Evolutionary conservation across 352 stramenopile species (phyloP).

Genomic region (Phytophthora sansomeana): DNA sequence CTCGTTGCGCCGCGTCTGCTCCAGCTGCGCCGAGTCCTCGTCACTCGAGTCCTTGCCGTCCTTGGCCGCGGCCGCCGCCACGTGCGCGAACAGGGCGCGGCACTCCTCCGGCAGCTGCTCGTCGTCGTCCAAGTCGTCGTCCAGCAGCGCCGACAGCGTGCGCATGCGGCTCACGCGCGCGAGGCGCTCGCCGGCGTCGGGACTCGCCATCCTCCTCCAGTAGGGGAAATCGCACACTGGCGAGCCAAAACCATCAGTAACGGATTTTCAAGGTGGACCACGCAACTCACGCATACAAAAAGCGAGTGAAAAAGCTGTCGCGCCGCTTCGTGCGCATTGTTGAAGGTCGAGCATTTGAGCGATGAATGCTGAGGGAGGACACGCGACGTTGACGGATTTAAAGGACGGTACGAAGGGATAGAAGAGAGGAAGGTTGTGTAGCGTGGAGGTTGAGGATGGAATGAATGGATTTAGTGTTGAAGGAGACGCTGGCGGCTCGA

Average conservation of each 20-base stretch:
- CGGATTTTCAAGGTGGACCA: constrained; percentile 24
- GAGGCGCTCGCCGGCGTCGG: constrained; percentile 41
- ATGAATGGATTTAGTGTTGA: no score
- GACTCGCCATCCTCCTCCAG: constrained; percentile 21
- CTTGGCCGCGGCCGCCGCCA: constrained; percentile 30
- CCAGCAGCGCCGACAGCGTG: constrained; percentile 82
- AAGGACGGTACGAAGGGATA: constrained; percentile 47
- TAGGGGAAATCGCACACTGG: constrained; percentile 20
- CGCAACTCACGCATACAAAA: constrained; percentile 4
- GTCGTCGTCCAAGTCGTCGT: constrained; percentile 68
- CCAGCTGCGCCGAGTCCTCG: constrained; percentile 38
- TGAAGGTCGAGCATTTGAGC: constrained; percentile 13
- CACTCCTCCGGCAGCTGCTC: constrained; percentile 58
- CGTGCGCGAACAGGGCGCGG: constrained; percentile 56
- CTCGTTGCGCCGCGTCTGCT: constrained; percentile 43
- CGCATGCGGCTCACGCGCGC: constrained; percentile 74
- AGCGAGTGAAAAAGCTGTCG: background rate
- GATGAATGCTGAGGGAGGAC: constrained; percentile 14
- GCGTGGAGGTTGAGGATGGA: background rate
- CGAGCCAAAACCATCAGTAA: constrained; percentile 27
- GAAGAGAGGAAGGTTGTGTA: background rate
- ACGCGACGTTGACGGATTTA: constrained; percentile 62
- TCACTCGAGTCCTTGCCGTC: constrained; percentile 30
- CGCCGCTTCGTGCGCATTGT: constrained; percentile 30
- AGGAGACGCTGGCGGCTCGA: constrained; percentile 82